Evolutionary conservation across 345 rosid genomes (phyloP), one percentile per base, ranked within the genome.

Genomic region (Hibiscus trionum): DNA sequence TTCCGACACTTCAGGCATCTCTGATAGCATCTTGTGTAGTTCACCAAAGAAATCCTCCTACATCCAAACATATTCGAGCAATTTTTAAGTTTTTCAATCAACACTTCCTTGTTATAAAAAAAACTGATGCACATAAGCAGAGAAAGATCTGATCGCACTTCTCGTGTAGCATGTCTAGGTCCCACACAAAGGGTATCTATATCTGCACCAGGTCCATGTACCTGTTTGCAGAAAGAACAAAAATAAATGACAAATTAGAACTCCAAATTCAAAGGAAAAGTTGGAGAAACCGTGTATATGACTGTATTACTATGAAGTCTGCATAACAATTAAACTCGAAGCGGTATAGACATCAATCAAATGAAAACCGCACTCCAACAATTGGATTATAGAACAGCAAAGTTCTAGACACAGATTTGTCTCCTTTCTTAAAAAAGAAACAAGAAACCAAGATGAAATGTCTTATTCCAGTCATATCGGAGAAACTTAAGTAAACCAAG

Each of bases 181-280:
- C 98, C 99, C 72, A 92, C 98, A 52, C 97, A 95, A 50, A 95
- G 90, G 1, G 97, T 95, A 82, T 95, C 98, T 72, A 95, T 87
- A 85, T 95, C 99, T 17, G 98, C 98, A 57, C 99, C 99, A 72
- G 98, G 99, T 66, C 99, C 91, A 78, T 95, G 97, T 79, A 95
- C 99, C 99, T 92, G 77, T 60, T 66, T 77, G 39, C 68, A 55
- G 8, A 55, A 52, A 69, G 4, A 58, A 26, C 76, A 16, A 10
- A 69, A 62, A 57, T 42, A 27, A 17, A 50, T 35, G 49, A 78
- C 26, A 11, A 49, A 50, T n/a, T 50, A 50, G 19, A 50, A 50
- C 56, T 50, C 56, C 19, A 50, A 16, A 50, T 50, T 50, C 56
- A 50, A 50, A 50, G 56, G 6, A 50, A 50, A 50, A 5, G 56